A percentile compares a stretch with the other conserved stretches of the same genome.
Conservation (phyloP, 1,284 basidiomycete species). For the Termitomyces sp. region DNA sequence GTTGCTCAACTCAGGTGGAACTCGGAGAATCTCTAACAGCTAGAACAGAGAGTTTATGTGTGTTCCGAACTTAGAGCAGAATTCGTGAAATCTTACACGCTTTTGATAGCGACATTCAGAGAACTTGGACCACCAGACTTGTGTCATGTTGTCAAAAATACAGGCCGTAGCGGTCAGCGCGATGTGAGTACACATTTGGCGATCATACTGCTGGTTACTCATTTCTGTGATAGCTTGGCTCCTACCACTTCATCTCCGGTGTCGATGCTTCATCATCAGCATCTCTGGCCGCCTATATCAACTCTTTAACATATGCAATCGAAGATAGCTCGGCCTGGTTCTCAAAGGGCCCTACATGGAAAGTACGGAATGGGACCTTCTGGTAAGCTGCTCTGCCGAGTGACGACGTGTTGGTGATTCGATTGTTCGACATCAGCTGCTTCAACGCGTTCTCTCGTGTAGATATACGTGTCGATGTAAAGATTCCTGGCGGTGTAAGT, state of each 20-base stretch:
- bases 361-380: constrained; percentile 90
- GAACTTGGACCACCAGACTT: constrained; percentile 97
- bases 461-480: constrained; percentile 95
- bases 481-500: constrained; percentile 95
- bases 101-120: constrained; percentile 75
- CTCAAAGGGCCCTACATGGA: constrained; percentile 82
- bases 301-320: constrained; percentile 92
- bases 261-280: constrained; percentile 97
- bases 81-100: constrained; percentile 18
- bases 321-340: constrained; percentile 94
- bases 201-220: neutral
- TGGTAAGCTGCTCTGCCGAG: constrained; percentile 53
- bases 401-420: neutral
- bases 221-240: constrained; percentile 60
- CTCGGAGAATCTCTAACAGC: constrained; percentile 87
- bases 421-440: constrained; percentile 51
- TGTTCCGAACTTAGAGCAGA: constrained; percentile 28
- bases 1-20: constrained; percentile 58
- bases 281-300: constrained; percentile 96
- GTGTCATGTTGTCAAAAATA: constrained; percentile 93
- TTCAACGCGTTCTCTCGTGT: constrained; percentile 98
- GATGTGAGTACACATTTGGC: constrained; percentile 62
- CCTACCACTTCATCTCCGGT: constrained; percentile 94
- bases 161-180: constrained; percentile 76
- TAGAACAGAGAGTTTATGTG: constrained; percentile 89